A percentile compares a stretch with the other conserved stretches of the same genome.
Conservation (phyloP, 2,329 filamentous ascomycete species). For the Aspergillus fumigatiaffinis region DNA sequence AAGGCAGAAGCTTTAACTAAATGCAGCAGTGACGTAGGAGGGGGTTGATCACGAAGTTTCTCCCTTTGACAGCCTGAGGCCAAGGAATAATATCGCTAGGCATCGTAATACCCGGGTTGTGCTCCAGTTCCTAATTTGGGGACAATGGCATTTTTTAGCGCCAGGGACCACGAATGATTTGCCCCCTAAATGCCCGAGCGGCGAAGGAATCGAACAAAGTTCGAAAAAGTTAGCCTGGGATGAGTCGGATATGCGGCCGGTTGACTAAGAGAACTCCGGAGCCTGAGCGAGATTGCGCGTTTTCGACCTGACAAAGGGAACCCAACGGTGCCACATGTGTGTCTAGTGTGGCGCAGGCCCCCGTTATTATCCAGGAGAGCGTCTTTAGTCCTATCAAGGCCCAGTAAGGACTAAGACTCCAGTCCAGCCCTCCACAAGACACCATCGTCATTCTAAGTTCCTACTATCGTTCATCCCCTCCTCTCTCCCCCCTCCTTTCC, state of each 20-base stretch:
- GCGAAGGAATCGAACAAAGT: not conserved
- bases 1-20: not conserved
- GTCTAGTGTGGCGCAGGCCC: constrained; percentile 22
- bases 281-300: constrained; percentile 6
- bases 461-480: not conserved
- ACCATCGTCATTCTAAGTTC: constrained; percentile 10
- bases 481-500: constrained; percentile 9
- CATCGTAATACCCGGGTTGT: not conserved
- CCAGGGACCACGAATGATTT: not conserved
- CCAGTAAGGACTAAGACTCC: not conserved
- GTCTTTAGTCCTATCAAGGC: not conserved
- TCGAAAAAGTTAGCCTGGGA: not conserved
- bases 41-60: not conserved
- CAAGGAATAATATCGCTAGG: not conserved
- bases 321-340: constrained; percentile 18
- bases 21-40: not conserved
- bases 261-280: not conserved
- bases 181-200: not conserved
- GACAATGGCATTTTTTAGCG: not conserved
- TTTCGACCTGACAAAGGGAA: constrained; percentile 11
- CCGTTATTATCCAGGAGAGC: constrained; percentile 2
- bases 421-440: constrained; percentile 6
- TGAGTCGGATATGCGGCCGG: not conserved
- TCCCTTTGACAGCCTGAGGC: not conserved
- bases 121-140: not conserved